These are phyloP conservation scores for Colletotrichum kahawae DNA, from an alignment of 2,329 filamentous ascomycete species.

Conservation along the genomic window DNA sequence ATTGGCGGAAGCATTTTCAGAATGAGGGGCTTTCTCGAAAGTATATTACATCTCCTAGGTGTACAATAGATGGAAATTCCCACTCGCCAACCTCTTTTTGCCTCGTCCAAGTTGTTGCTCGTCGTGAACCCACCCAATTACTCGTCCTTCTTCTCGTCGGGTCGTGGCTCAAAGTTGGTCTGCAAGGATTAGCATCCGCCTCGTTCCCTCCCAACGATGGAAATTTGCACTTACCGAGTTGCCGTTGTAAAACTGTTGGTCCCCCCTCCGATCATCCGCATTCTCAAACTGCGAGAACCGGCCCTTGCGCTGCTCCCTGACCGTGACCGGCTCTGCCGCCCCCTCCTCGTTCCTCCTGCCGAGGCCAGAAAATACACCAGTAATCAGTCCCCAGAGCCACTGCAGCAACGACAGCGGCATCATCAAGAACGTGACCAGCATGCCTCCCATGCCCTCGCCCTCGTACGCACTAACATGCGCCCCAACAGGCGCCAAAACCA, in stretches of 20 bases:
- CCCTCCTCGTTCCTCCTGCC: slow-evolving; percentile 19
- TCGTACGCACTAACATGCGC: slow-evolving; percentile 48
- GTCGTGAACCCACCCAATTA: neutral
- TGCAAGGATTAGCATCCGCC: slow-evolving; percentile 39
- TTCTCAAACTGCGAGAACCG: slow-evolving; percentile 50
- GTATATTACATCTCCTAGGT: slow-evolving; percentile 17
- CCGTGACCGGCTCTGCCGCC: slow-evolving; percentile 27
- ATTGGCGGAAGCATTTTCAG: neutral
- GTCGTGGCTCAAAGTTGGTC: slow-evolving; percentile 73
- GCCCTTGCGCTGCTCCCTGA: slow-evolving; percentile 25
- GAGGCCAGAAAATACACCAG: slow-evolving; percentile 31
- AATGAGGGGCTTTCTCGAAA: neutral
- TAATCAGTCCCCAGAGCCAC: slow-evolving; percentile 35
- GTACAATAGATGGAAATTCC: slow-evolving; percentile 23
- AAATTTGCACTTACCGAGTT: slow-evolving; percentile 70
- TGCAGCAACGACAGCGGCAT: slow-evolving; percentile 33
- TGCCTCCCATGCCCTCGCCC: slow-evolving; percentile 24
- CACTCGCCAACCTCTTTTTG: neutral
- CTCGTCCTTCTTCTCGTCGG: slow-evolving; percentile 54
- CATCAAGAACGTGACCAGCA: neutral
- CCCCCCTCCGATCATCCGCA: slow-evolving; percentile 55
- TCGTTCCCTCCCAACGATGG: neutral
- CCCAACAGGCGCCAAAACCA: slow-evolving; percentile 78
- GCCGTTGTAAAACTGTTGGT: slow-evolving; percentile 86
- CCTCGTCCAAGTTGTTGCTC: neutral